Conservation (phyloP, 2,329 filamentous ascomycete genomes). For the Tolypocladium tropicale region DNA sequence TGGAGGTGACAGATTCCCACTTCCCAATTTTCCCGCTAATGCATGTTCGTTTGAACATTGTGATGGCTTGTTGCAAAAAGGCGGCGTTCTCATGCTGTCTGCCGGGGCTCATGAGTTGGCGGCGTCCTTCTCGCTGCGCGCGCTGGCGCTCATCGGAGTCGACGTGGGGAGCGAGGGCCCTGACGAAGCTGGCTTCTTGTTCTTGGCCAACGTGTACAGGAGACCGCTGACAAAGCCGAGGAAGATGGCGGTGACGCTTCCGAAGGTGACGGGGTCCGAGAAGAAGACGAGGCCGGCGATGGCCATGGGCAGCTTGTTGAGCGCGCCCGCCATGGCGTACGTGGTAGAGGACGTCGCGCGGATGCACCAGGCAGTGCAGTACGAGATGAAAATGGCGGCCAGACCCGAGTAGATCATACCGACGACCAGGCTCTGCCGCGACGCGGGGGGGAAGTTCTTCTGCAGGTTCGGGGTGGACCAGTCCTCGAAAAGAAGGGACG, state of each 20-base stretch:
- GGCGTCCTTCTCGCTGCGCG: conserved; percentile 76
- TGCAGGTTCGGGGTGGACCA: conserved; percentile 80
- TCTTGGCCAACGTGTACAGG: conserved; percentile 58
- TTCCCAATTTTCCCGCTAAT: not conserved
- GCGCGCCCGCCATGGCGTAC: conserved; percentile 94
- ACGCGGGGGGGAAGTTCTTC: conserved; percentile 78
- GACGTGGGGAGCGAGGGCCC: conserved; percentile 59
- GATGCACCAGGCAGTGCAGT: conserved; percentile 98
- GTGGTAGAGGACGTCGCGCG: conserved; percentile 95
- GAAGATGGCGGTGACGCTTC: conserved; percentile 81
- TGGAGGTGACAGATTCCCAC: not conserved
- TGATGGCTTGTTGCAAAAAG: not conserved
- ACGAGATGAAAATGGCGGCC: conserved; percentile 96
- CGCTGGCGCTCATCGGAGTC: conserved; percentile 71
- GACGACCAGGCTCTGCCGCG: conserved; percentile 67
- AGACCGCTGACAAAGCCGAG: conserved; percentile 88
- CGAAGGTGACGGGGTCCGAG: conserved; percentile 82
- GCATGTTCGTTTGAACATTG: not conserved
- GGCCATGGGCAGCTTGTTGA: conserved; percentile 97
- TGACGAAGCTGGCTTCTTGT: conserved; percentile 50
- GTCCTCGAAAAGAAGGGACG: conserved; percentile 77
- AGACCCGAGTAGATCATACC: conserved; percentile 93
- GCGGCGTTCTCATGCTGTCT: not conserved
- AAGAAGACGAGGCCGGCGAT: conserved; percentile 92
- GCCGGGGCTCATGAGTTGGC: conserved; percentile 35